Evolutionary conservation across 495 filamentous ascomycete species (phyloP).

Genomic region (Tuber indicum): DNA sequence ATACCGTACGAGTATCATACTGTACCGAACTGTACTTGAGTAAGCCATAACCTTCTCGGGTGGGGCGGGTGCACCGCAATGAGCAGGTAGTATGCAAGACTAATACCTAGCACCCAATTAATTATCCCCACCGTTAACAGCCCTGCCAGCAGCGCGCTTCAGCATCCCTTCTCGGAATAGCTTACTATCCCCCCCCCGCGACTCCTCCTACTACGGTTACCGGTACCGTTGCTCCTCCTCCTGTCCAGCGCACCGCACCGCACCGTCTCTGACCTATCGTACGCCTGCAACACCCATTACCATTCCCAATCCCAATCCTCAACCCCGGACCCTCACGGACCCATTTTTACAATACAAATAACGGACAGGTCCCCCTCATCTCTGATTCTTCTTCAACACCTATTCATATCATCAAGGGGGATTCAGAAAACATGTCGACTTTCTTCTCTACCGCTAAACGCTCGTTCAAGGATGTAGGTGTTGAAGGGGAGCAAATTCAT

Average conservation of each 20-base stretch:
- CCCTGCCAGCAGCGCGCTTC: not conserved
- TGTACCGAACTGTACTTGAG: no score
- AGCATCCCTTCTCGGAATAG: not conserved
- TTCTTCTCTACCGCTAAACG: constrained; percentile 76
- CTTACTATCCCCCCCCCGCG: not conserved
- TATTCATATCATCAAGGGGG: not conserved
- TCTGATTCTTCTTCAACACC: not conserved
- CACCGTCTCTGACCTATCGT: not conserved
- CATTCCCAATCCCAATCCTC: not conserved
- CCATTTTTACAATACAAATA: not conserved
- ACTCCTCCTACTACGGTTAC: not conserved
- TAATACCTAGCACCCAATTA: not conserved
- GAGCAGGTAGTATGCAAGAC: not conserved
- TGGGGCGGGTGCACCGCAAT: not conserved
- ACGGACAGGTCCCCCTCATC: not conserved
- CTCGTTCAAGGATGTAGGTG: constrained; percentile 73
- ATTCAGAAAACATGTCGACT: constrained; percentile 46
- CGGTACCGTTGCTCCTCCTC: not conserved
- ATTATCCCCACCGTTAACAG: not conserved
- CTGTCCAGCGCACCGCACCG: not conserved
- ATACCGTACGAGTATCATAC: not conserved
- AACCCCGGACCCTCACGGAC: not conserved
- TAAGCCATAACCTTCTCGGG: not conserved
- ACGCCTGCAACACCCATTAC: not conserved
- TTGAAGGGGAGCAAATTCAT: constrained; percentile 63